These are phyloP conservation scores for Aspergillus novofumigatus DNA, from an alignment of 2,329 filamentous ascomycete species.

Conservation along the genomic window DNA sequence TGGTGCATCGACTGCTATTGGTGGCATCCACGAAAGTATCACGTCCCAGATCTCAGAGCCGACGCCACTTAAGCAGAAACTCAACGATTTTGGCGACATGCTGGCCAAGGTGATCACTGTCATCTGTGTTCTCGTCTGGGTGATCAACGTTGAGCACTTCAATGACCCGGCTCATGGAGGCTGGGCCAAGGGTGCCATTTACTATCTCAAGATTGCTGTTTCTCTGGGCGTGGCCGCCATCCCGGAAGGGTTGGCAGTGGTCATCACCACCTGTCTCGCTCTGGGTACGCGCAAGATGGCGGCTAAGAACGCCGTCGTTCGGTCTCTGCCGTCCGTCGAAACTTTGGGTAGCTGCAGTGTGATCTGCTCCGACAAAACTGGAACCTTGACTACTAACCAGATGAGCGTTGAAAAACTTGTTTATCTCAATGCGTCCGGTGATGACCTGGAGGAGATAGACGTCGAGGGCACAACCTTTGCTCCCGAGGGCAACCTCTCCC, in stretches of 20 bases:
- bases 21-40: conserved; percentile 98
- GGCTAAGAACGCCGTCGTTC: conserved; percentile 93
- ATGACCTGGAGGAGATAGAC: conserved; percentile 75
- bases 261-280: conserved; percentile 97
- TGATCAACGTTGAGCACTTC: conserved; percentile 98
- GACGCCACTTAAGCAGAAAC: conserved; percentile 95
- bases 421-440: conserved; percentile 70
- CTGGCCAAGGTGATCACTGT: conserved; percentile 97
- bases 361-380: conserved; percentile 99
- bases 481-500: conserved; percentile 70
- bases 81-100: conserved; percentile 95
- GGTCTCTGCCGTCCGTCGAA: conserved; percentile 93
- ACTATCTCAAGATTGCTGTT: conserved; percentile 98
- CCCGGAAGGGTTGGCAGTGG: conserved; percentile 92
- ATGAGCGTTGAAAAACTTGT: conserved; percentile 97
- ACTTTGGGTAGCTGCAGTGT: conserved; percentile 98
- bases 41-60: conserved; percentile 96
- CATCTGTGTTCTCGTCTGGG: conserved; percentile 94
- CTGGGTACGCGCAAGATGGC: conserved; percentile 98
- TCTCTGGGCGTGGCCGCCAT: conserved; percentile 97
- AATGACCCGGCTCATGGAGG: conserved; percentile 87
- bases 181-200: conserved; percentile 96
- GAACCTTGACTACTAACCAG: conserved; percentile 95
- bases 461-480: conserved; percentile 92
- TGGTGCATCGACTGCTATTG: conserved; percentile 86